Evolutionary conservation across 768 basidiomycete genomes (phyloP).

Genomic region (Suillus bovinus): DNA sequence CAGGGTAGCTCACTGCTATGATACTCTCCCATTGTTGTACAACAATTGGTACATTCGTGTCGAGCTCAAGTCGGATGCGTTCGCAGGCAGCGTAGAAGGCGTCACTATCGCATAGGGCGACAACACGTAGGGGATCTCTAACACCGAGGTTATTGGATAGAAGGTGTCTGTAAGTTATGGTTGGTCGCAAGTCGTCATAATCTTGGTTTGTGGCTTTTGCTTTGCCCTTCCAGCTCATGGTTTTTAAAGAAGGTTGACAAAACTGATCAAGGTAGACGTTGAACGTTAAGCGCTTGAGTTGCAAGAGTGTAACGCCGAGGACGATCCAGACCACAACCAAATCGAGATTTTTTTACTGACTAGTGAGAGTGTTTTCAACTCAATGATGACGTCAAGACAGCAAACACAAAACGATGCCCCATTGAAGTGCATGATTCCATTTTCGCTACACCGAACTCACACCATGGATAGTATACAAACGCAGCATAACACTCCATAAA

Average conservation of each 20-base stretch:
- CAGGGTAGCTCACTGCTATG: constrained; percentile 96
- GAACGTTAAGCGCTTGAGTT: too few species aligned
- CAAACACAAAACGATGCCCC: too few species aligned
- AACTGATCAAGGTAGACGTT: background rate
- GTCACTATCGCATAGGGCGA: constrained; percentile 91
- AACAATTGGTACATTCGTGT: constrained; percentile 66
- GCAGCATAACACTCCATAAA: too few species aligned
- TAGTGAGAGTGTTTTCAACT: too few species aligned
- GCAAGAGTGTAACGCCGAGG: too few species aligned
- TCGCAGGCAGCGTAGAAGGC: constrained; percentile 87
- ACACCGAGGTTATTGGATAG: constrained; percentile 67
- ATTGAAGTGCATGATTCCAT: too few species aligned
- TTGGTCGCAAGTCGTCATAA: constrained; percentile 62
- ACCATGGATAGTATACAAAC: too few species aligned
- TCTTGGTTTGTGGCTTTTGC: constrained; percentile 43
- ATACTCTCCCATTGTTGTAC: constrained; percentile 87
- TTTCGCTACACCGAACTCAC: too few species aligned
- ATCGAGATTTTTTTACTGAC: too few species aligned
- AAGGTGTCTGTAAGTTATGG: constrained; percentile 80
- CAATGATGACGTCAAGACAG: too few species aligned
- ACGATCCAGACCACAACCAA: background rate
- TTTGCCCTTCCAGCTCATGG: constrained; percentile 56
- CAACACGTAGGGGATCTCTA: constrained; percentile 75
- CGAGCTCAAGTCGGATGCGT: constrained; percentile 72
- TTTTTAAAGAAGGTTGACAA: background rate